A percentile compares a stretch with the other conserved stretches of the same genome.
Evolutionary conservation across 805 yeast species (phyloP).

Genomic region (Kuraishia borneana): DNA sequence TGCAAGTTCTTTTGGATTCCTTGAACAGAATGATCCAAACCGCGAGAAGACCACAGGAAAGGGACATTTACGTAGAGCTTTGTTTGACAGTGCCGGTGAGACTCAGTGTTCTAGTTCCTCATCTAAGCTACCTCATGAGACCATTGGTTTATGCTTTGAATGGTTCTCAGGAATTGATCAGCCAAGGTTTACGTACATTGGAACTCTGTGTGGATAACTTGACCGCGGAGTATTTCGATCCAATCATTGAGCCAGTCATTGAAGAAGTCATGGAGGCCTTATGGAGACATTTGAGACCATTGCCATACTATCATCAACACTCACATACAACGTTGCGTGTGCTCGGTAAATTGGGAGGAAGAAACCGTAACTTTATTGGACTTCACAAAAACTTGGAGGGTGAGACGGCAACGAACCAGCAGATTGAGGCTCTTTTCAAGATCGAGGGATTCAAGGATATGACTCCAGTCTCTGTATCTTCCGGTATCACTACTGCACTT

Average conservation of each 20-base stretch:
- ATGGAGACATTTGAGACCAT: slow-evolving; percentile 83
- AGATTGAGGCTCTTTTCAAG: slow-evolving; percentile 54
- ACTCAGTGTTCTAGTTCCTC: slow-evolving; percentile 87
- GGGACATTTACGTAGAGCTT: slow-evolving; percentile 89
- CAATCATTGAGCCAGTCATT: slow-evolving; percentile 91
- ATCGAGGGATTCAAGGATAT: slow-evolving; percentile 56
- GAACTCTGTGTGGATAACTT: slow-evolving; percentile 93
- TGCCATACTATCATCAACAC: slow-evolving; percentile 91
- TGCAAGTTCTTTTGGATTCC: slow-evolving; percentile 79
- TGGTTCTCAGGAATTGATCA: slow-evolving; percentile 82
- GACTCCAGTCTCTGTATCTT: slow-evolving; percentile 68
- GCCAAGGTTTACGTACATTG: slow-evolving; percentile 89
- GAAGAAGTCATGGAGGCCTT: slow-evolving; percentile 90
- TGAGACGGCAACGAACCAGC: slow-evolving; percentile 45
- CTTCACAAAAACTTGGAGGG: slow-evolving; percentile 59
- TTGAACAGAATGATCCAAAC: slow-evolving; percentile 73
- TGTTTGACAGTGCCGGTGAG: slow-evolving; percentile 95
- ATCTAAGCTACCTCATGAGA: slow-evolving; percentile 74
- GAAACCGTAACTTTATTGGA: slow-evolving; percentile 77
- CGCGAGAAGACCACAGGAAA: slow-evolving; percentile 79
- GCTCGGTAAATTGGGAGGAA: slow-evolving; percentile 91
- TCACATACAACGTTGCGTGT: slow-evolving; percentile 91
- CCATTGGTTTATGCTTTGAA: slow-evolving; percentile 87
- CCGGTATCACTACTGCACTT: slow-evolving; percentile 74
- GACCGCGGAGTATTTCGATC: slow-evolving; percentile 95